Percentiles rank a stretch among this genome's conserved stretches.
Conservation (phyloP, 2,329 filamentous ascomycete genomes). For the Botryotinia globosa region DNA sequence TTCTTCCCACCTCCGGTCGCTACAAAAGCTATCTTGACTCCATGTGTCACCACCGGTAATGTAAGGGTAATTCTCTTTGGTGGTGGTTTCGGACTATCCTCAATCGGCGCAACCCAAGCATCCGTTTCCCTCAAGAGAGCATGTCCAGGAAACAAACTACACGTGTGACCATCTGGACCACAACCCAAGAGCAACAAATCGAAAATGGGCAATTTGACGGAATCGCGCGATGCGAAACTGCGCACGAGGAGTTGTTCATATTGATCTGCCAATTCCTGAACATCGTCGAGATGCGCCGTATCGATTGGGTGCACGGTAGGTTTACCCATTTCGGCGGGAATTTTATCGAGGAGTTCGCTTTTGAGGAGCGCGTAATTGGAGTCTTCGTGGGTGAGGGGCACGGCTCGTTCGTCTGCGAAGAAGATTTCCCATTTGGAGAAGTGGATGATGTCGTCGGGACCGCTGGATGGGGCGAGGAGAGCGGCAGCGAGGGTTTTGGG, state of each 20-base stretch:
- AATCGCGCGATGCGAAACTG: constrained; percentile 87
- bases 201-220: constrained; percentile 91
- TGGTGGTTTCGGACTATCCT: constrained; percentile 93
- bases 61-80: constrained; percentile 87
- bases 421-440: constrained; percentile 96
- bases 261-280: constrained; percentile 87
- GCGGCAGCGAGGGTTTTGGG: constrained; percentile 84
- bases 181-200: constrained; percentile 91
- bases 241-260: constrained; percentile 87
- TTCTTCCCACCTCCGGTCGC: constrained; percentile 88
- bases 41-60: constrained; percentile 84
- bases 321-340: constrained; percentile 60
- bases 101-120: constrained; percentile 90
- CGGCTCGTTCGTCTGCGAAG: constrained; percentile 95
- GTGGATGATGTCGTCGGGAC: constrained; percentile 59
- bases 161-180: constrained; percentile 95
- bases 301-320: constrained; percentile 82
- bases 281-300: constrained; percentile 61
- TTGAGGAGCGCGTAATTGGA: constrained; percentile 92
- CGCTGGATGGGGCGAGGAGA: constrained; percentile 58
- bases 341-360: constrained; percentile 82
- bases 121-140: constrained; percentile 79
- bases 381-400: constrained; percentile 86
- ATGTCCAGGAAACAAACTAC: constrained; percentile 91
- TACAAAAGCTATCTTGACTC: constrained; percentile 83